Conservation (phyloP, 768 basidiomycete species). For the Serpula lacrymans region DNA sequence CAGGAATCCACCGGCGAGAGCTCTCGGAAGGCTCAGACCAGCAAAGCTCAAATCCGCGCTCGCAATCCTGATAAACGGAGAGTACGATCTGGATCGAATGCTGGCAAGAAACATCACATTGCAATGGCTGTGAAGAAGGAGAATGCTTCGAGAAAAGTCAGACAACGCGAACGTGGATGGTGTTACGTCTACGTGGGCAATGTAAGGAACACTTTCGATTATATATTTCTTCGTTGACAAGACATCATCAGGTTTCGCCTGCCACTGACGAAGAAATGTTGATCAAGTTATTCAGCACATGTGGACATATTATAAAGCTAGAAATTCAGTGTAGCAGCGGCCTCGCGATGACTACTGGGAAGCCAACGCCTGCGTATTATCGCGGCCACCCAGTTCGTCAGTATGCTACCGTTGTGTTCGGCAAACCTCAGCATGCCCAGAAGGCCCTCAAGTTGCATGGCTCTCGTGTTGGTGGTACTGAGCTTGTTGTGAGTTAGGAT, state of each 20-base stretch:
- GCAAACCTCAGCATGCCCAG: slow-evolving; percentile 28
- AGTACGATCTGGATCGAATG: neutral
- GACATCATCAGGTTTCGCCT: slow-evolving; percentile 2
- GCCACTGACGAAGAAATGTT: slow-evolving; percentile 19
- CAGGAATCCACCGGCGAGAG: too few relatives aligned
- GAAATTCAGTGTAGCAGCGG: slow-evolving; percentile 31
- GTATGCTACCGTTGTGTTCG: slow-evolving; percentile 53
- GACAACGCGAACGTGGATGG: slow-evolving; percentile 10
- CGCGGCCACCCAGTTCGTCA: slow-evolving; percentile 38
- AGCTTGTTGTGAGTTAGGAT: slow-evolving; percentile 37
- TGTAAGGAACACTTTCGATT: slow-evolving; percentile 38
- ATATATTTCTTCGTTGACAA: too few relatives aligned
- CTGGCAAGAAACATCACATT: slow-evolving; percentile 5
- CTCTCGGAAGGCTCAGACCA: too few relatives aligned
- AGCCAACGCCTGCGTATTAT: slow-evolving; percentile 21
- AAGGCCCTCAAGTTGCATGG: slow-evolving; percentile 43
- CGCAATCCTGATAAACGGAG: too few relatives aligned
- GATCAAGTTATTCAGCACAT: slow-evolving; percentile 18
- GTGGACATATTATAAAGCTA: slow-evolving; percentile 17
- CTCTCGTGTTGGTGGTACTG: slow-evolving; percentile 30
- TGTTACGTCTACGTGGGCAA: slow-evolving; percentile 58
- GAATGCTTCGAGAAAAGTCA: slow-evolving; percentile 8
- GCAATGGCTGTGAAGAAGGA: slow-evolving; percentile 24
- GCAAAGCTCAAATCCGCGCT: too few relatives aligned
- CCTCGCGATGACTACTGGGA: slow-evolving; percentile 23